A percentile compares a stretch with the other conserved stretches of the same genome.
Conservation (phyloP, 371 early-diverging fungal genomes). For the Zychaea mexicana region DNA sequence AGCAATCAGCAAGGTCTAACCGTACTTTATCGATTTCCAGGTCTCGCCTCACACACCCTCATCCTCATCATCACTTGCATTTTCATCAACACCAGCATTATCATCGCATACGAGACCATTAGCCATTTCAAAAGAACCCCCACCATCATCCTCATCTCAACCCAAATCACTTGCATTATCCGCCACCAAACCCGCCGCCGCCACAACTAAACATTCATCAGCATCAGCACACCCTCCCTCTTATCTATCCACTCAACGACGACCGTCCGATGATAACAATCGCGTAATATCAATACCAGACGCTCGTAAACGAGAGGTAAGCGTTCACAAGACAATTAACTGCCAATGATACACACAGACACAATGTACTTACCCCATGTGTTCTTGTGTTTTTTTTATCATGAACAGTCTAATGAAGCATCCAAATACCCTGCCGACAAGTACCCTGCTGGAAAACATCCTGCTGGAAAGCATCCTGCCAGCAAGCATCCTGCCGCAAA, state of each 20-base stretch:
- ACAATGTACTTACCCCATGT: no score
- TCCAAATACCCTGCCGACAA: background rate
- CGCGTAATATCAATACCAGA: constrained; percentile 10
- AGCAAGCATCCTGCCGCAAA: background rate
- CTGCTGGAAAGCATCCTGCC: background rate
- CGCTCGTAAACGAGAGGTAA: constrained; percentile 11
- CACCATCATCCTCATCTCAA: background rate
- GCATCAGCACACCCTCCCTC: background rate
- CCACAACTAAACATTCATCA: background rate
- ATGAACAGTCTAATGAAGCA: constrained; percentile 1
- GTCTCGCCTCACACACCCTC: background rate
- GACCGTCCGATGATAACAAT: constrained; percentile 5
- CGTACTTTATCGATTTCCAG: background rate
- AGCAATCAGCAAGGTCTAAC: background rate
- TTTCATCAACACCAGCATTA: background rate
- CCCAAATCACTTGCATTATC: constrained; percentile 1
- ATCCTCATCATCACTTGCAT: background rate
- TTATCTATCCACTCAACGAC: constrained; percentile 7
- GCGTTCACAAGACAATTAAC: background rate
- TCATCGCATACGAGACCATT: background rate
- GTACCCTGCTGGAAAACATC: background rate
- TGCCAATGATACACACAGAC: no score
- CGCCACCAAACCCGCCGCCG: constrained; percentile 1
- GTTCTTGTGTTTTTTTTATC: no score
- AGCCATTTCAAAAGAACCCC: constrained; percentile 5